Base-by-base conservation (phyloP, 192 early-diverging fungal species). In the Coemansia sp. region DNA sequence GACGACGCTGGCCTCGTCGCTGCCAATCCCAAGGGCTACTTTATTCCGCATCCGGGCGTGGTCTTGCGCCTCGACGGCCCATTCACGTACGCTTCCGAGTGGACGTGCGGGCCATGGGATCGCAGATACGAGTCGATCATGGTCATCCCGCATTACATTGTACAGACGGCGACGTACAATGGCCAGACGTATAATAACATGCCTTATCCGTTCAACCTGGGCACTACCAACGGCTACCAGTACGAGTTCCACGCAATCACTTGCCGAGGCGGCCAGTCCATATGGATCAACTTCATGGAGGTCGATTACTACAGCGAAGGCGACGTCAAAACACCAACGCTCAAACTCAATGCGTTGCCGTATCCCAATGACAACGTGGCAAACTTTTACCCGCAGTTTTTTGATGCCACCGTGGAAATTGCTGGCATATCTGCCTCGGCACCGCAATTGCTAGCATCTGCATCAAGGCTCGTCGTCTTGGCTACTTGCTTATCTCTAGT, bases 271-370 rank as follows among this genome's bases (percentile, higher is more conserved):
- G 71, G 74, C 41, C 80, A 83, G 62, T 76, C 80, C 24, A 83
- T 83, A 38, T 83, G 80, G 80, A 27, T 71, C 57, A 83, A 83
- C 53, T 83, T 83, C 68, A 68, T 83, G 67, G 65, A 77, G 38
- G 80, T 83, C 36, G 80, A 83, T n/a, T 83, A 70, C 54, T 83
- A 83, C 51, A 75, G 76, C 56, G 70, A 83, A 65, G 80, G 80
- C 61, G 71, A 83, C 36, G 64, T 74, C 1, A 60, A 62, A 32
- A 77, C 74, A 20, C 67, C 71, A 12, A 73, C 71, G 25, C 64
- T 77, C 22, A 77, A 77, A 40, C 24, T 83, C 46, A 83, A 83
- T 35, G 57, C 67, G 15, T 49, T 83, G 42, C 67, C 74, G 9
- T 74, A 74, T 22, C 45, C 60, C 19, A 68, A 63, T 46, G 70